Evolutionary conservation across 768 basidiomycete species (phyloP), one percentile per base, ranked within the genome.

Genomic region (Erythrobasidium yunnanense): DNA sequence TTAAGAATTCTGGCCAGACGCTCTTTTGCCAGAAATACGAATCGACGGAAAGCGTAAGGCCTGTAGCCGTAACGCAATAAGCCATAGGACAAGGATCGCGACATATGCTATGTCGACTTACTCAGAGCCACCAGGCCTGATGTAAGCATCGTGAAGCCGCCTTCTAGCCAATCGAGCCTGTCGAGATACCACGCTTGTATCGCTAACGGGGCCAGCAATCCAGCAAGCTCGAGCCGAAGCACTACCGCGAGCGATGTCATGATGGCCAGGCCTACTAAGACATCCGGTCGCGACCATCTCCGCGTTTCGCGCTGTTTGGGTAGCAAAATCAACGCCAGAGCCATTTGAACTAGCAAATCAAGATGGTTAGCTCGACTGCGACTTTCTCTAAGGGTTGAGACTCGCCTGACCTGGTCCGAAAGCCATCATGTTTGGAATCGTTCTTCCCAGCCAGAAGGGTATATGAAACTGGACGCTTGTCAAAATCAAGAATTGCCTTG

Each of bases 351-450:
- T 70, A 13, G 35, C 0, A 34, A 55, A 50, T 29, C 30, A 20
- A 1, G 52, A 3, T 11, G 0, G 13, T 23, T 25, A 50, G 52
- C 35, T 70, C 65, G 1, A 56, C 15, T 11, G 13, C 18, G 25
- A 52, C 27, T 11, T 25, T 52, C 8, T 8, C 8, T 52, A 8
- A 13, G 20, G 18, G 13, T 8, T 52, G 50, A 52, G 25, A 52
- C 13, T 35, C 17, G 49, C 49, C 71, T 66, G 32, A 92, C 90
- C 87, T 49, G 85, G 83, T 1, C 87, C 78, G 18, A 91, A 77
- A 2, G 90, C 90, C 68, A 91, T 84, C 85, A 90, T 93, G 75
- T 97, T 99, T 1, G 95, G 93, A 5, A 97, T 76, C 0, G 93
- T 95, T 58, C 95, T 78, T 1, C 90, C 85, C 80, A 90, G 88